These are phyloP conservation scores for Suillus occidentalis DNA, from an alignment of 768 basidiomycete species.

Conservation along the genomic window DNA sequence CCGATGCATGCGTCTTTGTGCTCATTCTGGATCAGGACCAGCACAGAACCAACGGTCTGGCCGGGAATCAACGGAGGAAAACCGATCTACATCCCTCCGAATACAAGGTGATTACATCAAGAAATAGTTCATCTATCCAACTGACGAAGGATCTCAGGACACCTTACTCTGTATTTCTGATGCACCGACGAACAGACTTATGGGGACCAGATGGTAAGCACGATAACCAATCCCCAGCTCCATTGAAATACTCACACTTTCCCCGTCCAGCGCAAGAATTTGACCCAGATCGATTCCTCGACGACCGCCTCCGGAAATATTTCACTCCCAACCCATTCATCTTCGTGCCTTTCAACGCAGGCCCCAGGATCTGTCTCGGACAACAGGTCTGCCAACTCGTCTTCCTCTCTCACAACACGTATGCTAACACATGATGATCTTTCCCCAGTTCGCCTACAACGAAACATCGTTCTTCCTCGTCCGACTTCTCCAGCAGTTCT, in stretches of 20 bases:
- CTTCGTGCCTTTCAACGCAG: conserved; percentile 44
- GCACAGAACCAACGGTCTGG: conserved; percentile 20
- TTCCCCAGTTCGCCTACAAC: conserved; percentile 60
- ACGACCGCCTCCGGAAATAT: conserved; percentile 57
- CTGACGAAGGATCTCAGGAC: conserved; percentile 25
- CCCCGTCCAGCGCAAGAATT: conserved; percentile 47
- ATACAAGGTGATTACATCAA: conserved; percentile 26
- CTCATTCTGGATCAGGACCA: conserved; percentile 20
- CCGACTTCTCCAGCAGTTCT: conserved; percentile 57
- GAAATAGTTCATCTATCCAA: not conserved
- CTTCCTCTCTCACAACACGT: not conserved
- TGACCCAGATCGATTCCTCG: conserved; percentile 69
- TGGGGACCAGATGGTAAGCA: conserved; percentile 66
- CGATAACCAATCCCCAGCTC: too few species aligned
- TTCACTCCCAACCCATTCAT: conserved; percentile 55
- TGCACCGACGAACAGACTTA: conserved; percentile 62
- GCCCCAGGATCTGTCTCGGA: conserved; percentile 38
- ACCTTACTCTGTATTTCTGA: conserved; percentile 48
- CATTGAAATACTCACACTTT: not conserved
- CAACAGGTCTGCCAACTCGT: conserved; percentile 29
- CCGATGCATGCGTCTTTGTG: too few species aligned
- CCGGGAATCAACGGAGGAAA: conserved; percentile 24
- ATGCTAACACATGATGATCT: conserved; percentile 4
- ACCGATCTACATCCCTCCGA: conserved; percentile 34
- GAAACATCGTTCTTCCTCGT: conserved; percentile 64